phyloP scores from a whole-genome alignment of 768 basidiomycete genomes.

The Pleurotus sapidus region DNA sequence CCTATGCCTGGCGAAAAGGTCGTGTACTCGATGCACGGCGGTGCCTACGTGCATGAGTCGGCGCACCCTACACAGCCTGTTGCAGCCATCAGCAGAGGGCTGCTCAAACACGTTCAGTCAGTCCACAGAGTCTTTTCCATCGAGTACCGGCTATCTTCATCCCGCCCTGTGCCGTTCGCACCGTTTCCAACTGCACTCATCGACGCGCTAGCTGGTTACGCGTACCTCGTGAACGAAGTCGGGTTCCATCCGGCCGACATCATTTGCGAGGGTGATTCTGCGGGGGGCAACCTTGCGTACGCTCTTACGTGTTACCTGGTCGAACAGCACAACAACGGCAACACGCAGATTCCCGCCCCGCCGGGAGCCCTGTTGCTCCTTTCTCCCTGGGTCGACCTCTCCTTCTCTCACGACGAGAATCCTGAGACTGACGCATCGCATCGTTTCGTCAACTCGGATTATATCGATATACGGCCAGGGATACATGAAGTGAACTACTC shows the following conservation, averaged over 20 bases:
- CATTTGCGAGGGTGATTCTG: constrained; percentile 71
- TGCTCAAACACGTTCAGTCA: constrained; percentile 41
- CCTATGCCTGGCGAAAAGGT: constrained; percentile 53
- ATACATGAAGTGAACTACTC: constrained; percentile 24
- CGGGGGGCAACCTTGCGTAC: constrained; percentile 71
- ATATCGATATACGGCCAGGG: constrained; percentile 26
- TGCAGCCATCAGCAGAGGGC: constrained; percentile 39
- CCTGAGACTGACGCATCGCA: constrained; percentile 34
- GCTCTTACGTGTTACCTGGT: constrained; percentile 62
- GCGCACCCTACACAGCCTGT: constrained; percentile 53
- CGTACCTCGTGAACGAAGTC: constrained; percentile 57
- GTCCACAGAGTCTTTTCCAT: constrained; percentile 52
- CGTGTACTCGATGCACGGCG: constrained; percentile 63
- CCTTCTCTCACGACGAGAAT: constrained; percentile 31
- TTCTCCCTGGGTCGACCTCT: constrained; percentile 55
- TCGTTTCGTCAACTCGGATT: constrained; percentile 32
- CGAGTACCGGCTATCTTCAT: constrained; percentile 69
- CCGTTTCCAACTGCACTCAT: constrained; percentile 79
- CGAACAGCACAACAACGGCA: constrained; percentile 36
- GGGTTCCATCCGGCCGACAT: constrained; percentile 60
- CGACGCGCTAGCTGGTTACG: constrained; percentile 73
- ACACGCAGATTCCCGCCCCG: constrained; percentile 28
- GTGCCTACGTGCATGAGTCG: constrained; percentile 50
- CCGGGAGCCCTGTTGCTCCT: constrained; percentile 50
- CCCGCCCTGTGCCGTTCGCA: constrained; percentile 27